These are phyloP conservation scores for Torulaspora globosa DNA, from an alignment of 1,139 yeast species.

Conservation along the genomic window DNA sequence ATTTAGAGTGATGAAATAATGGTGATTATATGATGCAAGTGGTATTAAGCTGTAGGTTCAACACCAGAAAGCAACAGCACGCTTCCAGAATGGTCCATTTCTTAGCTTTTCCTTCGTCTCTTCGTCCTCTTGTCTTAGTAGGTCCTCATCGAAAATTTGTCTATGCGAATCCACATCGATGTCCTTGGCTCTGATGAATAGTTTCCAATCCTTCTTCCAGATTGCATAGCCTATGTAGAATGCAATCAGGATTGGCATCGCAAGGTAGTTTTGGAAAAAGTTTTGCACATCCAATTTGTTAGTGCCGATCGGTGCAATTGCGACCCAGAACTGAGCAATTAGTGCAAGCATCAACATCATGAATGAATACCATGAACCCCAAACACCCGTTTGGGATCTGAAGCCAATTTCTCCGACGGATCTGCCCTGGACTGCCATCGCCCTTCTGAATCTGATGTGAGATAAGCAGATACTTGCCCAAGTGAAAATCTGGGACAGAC, in stretches of 20 bases:
- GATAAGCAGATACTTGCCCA: constrained; percentile 57
- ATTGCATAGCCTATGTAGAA: constrained; percentile 52
- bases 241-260: constrained; percentile 53
- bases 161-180: constrained; percentile 66
- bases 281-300: constrained; percentile 41
- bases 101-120: constrained; percentile 39
- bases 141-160: constrained; percentile 63
- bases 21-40: constrained; percentile 7
- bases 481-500: constrained; percentile 56
- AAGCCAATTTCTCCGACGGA: constrained; percentile 47
- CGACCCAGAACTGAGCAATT: constrained; percentile 60
- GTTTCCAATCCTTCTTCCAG: constrained; percentile 50
- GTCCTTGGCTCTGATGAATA: constrained; percentile 47
- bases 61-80: constrained; percentile 26
- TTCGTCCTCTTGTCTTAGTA: constrained; percentile 57
- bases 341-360: constrained; percentile 45
- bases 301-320: constrained; percentile 56
- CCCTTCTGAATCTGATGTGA: constrained; percentile 56
- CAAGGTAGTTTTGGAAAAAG: constrained; percentile 58
- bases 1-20: constrained; percentile 3
- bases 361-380: constrained; percentile 48
- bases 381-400: constrained; percentile 48
- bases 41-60: constrained; percentile 2
- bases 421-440: constrained; percentile 52
- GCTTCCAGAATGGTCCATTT: constrained; percentile 22